phyloP scores from a whole-genome alignment of 805 yeast species.

The Kuraishia cidri region DNA sequence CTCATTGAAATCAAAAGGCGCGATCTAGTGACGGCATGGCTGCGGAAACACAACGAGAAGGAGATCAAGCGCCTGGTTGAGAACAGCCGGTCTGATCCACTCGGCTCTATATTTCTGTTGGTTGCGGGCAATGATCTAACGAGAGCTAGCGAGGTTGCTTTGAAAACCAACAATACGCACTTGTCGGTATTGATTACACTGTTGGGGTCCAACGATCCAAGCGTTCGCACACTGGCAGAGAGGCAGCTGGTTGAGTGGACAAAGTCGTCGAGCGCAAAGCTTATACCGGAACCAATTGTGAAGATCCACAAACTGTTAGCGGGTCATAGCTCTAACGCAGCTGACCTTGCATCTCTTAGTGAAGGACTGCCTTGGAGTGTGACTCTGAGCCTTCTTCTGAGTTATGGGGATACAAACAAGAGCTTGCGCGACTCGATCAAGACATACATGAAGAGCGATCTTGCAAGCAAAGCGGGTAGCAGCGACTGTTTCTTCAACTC shows the following conservation, averaged over 20 bases:
- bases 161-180: constrained; percentile 56
- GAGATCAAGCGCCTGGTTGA: constrained; percentile 22
- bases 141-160: constrained; percentile 55
- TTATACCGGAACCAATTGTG: constrained; percentile 44
- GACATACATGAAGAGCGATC: constrained; percentile 6
- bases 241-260: constrained; percentile 65
- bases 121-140: constrained; percentile 48
- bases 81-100: constrained; percentile 21
- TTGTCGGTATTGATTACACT: constrained; percentile 62
- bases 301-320: constrained; percentile 59
- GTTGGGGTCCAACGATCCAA: constrained; percentile 60
- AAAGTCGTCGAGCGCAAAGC: constrained; percentile 24
- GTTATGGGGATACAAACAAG: constrained; percentile 46
- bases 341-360: constrained; percentile 21
- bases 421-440: constrained; percentile 20
- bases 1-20: constrained; percentile 17
- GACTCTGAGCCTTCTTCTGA: constrained; percentile 47
- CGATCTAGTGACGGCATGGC: constrained; percentile 45
- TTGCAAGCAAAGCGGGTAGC: not conserved
- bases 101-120: constrained; percentile 41
- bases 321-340: constrained; percentile 29
- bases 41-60: constrained; percentile 31
- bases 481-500: constrained; percentile 15
- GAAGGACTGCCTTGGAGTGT: constrained; percentile 58
- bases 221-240: constrained; percentile 44